phyloP scores from a whole-genome alignment of 1,284 basidiomycete genomes.

The Rhodofomes roseus region DNA sequence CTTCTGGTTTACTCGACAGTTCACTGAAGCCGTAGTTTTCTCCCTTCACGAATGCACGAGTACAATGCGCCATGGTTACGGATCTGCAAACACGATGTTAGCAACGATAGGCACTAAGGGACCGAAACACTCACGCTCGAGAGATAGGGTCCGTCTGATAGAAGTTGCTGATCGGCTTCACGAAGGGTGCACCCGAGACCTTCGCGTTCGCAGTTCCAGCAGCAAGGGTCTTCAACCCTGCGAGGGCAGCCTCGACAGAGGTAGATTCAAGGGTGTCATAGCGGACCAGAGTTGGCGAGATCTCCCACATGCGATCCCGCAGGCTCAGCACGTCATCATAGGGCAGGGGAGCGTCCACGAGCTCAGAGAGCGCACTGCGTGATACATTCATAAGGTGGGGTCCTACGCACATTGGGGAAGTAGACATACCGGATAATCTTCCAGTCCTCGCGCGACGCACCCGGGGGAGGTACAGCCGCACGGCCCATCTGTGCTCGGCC shows the following conservation, averaged over 20 bases:
- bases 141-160: conserved; percentile 94
- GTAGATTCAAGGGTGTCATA: conserved; percentile 86
- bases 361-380: conserved; percentile 84
- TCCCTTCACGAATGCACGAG: conserved; percentile 69
- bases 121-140: conserved; percentile 59
- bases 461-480: conserved; percentile 93
- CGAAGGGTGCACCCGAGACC: conserved; percentile 61
- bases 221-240: conserved; percentile 65
- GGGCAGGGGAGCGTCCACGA: conserved; percentile 75
- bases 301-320: conserved; percentile 96
- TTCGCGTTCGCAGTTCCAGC: conserved; percentile 50
- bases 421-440: conserved; percentile 86
- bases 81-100: conserved; percentile 43
- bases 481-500: conserved; percentile 91
- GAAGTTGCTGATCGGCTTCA: conserved; percentile 88
- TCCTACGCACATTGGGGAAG: background rate
- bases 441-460: conserved; percentile 96
- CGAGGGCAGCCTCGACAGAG: conserved; percentile 65
- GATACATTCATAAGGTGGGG: background rate
- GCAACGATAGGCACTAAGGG: background rate
- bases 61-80: conserved; percentile 86
- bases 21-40: conserved; percentile 47
- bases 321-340: conserved; percentile 90
- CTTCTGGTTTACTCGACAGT: conserved; percentile 34
- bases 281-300: conserved; percentile 87